A percentile compares a stretch with the other conserved stretches of the same genome.
These are phyloP conservation scores for Rhizodiscina lignyota DNA, from an alignment of 495 filamentous ascomycete species.

Conservation along the genomic window DNA sequence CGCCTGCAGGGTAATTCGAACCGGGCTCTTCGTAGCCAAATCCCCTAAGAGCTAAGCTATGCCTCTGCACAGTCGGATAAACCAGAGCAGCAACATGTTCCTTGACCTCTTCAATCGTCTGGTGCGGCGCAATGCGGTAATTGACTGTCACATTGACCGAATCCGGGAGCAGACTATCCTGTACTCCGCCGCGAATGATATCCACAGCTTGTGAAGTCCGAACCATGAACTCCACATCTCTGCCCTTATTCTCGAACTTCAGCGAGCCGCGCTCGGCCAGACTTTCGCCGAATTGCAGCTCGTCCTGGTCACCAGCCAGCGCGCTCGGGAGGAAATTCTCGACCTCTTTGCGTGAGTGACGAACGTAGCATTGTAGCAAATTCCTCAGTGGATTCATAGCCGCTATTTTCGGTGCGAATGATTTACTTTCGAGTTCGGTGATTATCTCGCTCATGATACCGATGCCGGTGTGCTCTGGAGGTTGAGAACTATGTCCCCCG, in stretches of 20 bases:
- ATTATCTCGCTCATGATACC: neutral
- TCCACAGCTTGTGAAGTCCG: constrained; percentile 35
- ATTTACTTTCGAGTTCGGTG: neutral
- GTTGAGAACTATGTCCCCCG: neutral
- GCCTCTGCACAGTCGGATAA: neutral
- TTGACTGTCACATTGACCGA: constrained; percentile 40
- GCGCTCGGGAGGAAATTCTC: neutral
- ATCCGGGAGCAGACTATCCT: constrained; percentile 48
- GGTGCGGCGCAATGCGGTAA: constrained; percentile 30
- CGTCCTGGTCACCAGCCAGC: neutral
- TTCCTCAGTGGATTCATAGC: neutral
- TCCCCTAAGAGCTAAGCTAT: too few relatives aligned
- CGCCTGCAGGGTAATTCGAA: neutral
- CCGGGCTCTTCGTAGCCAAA: too few relatives aligned
- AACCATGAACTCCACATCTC: constrained; percentile 29
- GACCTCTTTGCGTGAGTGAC: neutral
- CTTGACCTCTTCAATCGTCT: neutral
- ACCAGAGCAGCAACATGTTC: neutral
- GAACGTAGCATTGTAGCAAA: neutral
- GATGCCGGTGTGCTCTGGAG: neutral
- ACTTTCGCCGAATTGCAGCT: neutral
- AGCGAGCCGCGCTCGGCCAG: too few relatives aligned
- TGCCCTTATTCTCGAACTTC: too few relatives aligned
- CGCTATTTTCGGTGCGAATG: neutral
- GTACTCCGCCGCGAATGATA: constrained; percentile 43